Base-by-base conservation (phyloP, 495 filamentous ascomycete species). In the Parathielavia hyrcaniae region DNA sequence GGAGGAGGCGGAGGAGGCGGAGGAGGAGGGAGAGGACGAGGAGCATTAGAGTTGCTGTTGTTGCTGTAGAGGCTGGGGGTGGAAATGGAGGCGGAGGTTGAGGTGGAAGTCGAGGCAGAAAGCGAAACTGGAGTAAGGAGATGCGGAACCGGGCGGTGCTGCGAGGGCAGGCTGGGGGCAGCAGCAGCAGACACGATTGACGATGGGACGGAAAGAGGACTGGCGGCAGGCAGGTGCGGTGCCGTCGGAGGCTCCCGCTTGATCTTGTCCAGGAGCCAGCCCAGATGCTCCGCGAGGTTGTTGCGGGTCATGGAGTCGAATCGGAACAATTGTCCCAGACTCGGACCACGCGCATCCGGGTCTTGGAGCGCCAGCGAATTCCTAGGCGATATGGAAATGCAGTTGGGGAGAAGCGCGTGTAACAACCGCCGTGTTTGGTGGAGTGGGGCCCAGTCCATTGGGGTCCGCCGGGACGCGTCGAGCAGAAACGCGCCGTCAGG, bases 301-400 rank as follows among this genome's bases (percentile, higher is more conserved):
- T 86, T 80, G 69, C 73, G 75, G 75, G 84, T 86, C 84, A 87
- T 87, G 66, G 74, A 72, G 67, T 53, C 68, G 66, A 59, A 47
- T 65, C 57, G 67, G 64, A 72, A 62, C 68, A 30, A 59, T 17
- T n/a, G 73, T 69, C 65, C 69, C 68, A 57, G 52, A 48, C 43
- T 60, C 60, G 57, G 55, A 65, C 62, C 64, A 61, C 67, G 62
- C 45, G 64, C 71, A 64, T 64, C 62, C 61, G 66, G 57, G 16
- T 30, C 53, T 38, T 51, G 36, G 19, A 60, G 70, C 59, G 62
- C 46, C 30, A 46, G 46, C 5, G n/a, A 61, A 60, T 34, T 36
- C 46, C 48, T 39, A 13, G 48, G 23, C 0, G 19, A 17, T 6
- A 41, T 32, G 14, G 10, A 53, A 36, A 20, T 48, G 22, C 20